These are phyloP conservation scores for Jatropha curcas DNA, from an alignment of 345 rosid species.

Conservation along the genomic window DNA sequence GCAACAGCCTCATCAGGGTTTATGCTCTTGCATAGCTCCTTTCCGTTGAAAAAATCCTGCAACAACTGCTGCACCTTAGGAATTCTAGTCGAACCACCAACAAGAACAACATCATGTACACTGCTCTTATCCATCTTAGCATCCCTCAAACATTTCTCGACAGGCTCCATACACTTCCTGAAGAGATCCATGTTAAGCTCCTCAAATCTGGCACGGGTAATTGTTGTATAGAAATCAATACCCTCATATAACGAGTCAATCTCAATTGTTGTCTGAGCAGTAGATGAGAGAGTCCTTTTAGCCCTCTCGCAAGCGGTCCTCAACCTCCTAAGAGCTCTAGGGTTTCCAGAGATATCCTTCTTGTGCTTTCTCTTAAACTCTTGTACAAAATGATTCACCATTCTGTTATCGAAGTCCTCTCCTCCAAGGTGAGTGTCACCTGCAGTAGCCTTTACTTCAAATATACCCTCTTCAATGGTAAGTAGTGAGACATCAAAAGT, in stretches of 20 bases:
- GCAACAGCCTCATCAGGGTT: conserved; percentile 31
- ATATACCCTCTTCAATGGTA: conserved; percentile 24
- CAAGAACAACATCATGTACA: conserved; percentile 24
- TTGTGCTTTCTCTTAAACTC: conserved; percentile 27
- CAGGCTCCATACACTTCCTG: conserved; percentile 32
- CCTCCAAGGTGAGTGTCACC: conserved; percentile 28
- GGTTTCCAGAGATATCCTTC: conserved; percentile 31
- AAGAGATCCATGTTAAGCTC: conserved; percentile 30
- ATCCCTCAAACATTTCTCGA: conserved; percentile 30
- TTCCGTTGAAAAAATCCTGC: conserved; percentile 29
- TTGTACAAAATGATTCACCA: conserved; percentile 29
- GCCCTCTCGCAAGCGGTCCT: conserved; percentile 35
- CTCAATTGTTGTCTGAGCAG: conserved; percentile 31
- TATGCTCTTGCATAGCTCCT: conserved; percentile 32
- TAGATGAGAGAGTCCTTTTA: conserved; percentile 32
- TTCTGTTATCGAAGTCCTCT: conserved; percentile 28
- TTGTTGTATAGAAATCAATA: conserved; percentile 24
- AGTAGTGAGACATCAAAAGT: conserved; percentile 25
- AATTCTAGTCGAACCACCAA: conserved; percentile 30
- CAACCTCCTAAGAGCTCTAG: conserved; percentile 31
- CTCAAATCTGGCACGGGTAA: conserved; percentile 26
- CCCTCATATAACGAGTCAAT: conserved; percentile 30
- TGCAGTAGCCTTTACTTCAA: conserved; percentile 26
- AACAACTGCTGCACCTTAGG: conserved; percentile 30
- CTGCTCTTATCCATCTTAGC: conserved; percentile 29